Evolutionary conservation across 2,329 filamentous ascomycete species (phyloP).

Genomic region (Neurospora sp.): DNA sequence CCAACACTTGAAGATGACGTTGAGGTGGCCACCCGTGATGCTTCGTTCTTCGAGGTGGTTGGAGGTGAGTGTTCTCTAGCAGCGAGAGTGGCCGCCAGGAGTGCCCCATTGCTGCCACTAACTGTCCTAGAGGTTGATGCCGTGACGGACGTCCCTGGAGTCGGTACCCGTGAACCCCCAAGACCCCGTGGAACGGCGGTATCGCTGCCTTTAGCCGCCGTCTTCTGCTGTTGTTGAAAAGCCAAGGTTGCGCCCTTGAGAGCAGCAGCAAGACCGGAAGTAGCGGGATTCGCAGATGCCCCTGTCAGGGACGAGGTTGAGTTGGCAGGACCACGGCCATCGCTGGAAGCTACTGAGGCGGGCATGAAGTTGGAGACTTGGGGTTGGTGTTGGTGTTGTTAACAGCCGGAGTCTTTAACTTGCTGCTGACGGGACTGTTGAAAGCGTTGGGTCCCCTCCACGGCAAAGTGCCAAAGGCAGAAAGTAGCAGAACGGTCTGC

Average conservation of each 20-base stretch:
- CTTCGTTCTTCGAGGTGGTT: background rate
- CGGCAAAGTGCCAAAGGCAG: background rate
- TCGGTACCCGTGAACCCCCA: conserved; percentile 5
- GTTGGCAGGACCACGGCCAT: conserved; percentile 8
- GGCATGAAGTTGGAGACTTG: background rate
- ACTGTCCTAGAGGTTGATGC: conserved; percentile 1
- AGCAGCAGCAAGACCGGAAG: conserved; percentile 23
- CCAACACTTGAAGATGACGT: background rate
- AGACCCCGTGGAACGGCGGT: background rate
- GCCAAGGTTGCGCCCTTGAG: conserved; percentile 46
- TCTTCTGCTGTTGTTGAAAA: conserved; percentile 26
- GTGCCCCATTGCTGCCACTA: conserved; percentile 27
- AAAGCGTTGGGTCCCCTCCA: conserved; percentile 7
- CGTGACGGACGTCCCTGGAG: background rate
- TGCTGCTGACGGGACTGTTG: conserved; percentile 7
- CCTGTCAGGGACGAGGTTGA: conserved; percentile 6
- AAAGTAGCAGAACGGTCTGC: background rate
- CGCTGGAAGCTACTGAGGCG: background rate
- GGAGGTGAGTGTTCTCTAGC: conserved; percentile 21
- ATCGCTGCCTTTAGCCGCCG: conserved; percentile 4
- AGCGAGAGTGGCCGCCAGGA: conserved; percentile 35
- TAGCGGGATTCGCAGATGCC: conserved; percentile 3
- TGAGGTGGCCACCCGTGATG: background rate
- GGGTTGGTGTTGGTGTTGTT: background rate
- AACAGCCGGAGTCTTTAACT: background rate